Evolutionary conservation across 495 filamentous ascomycete species (phyloP).

Genomic region (Tricharina praecox): DNA sequence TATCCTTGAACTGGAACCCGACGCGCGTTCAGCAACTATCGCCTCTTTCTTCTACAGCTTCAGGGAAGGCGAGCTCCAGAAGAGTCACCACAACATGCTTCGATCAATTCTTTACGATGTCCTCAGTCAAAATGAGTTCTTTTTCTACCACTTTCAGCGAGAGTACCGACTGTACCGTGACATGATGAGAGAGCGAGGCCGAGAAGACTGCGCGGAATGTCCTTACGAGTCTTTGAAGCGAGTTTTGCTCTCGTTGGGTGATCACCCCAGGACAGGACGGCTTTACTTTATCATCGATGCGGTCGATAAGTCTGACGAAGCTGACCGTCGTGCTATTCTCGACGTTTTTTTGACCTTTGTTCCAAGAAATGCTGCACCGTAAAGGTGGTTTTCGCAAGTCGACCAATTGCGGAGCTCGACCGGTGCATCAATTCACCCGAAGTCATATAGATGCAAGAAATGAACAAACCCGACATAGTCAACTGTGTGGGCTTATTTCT

Average conservation of each 20-base stretch:
- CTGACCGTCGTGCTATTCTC: neutral
- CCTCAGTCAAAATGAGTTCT: neutral
- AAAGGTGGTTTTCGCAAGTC: neutral
- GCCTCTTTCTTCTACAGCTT: conserved; percentile 4
- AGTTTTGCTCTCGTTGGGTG: neutral
- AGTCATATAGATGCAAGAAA: neutral
- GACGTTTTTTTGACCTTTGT: neutral
- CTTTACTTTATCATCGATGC: neutral
- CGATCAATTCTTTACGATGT: conserved; percentile 2
- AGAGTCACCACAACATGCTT: conserved; percentile 1
- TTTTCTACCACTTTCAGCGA: conserved; percentile 5
- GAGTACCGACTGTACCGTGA: too few relatives aligned
- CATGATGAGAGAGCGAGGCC: neutral
- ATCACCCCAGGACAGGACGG: neutral
- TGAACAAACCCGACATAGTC: neutral
- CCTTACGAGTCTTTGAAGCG: neutral
- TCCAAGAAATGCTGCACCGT: neutral
- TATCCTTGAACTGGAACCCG: neutral
- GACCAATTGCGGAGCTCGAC: neutral
- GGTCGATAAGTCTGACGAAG: neutral
- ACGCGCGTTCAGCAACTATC: neutral
- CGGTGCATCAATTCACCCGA: neutral
- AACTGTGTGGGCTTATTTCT: neutral
- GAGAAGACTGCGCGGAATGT: neutral
- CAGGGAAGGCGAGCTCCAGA: neutral